Conservation (phyloP, 2,329 filamentous ascomycete genomes). For the Aspergillus melleus region DNA sequence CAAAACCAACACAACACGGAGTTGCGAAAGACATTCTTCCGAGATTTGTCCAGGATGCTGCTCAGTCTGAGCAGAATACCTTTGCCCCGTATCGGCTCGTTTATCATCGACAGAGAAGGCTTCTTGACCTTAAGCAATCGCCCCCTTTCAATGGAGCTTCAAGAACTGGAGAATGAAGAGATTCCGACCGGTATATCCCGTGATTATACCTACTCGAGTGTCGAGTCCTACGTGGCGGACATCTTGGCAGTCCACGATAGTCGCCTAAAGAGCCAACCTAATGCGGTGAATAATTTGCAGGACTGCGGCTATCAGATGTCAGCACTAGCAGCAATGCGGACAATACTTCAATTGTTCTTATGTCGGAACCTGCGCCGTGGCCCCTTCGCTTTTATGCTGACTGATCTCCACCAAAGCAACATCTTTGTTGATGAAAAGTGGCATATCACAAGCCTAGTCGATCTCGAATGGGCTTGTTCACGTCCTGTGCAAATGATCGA, state of each 20-base stretch:
- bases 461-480: not conserved
- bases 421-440: not conserved
- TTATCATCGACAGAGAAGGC: constrained; percentile 27
- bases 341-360: too few relatives aligned
- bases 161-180: too few relatives aligned
- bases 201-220: too few relatives aligned
- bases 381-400: not conserved
- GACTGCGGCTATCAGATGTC: too few relatives aligned
- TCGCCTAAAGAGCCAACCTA: too few relatives aligned
- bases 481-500: not conserved
- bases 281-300: too few relatives aligned
- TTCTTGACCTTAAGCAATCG: constrained; percentile 16
- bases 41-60: constrained; percentile 17
- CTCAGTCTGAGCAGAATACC: constrained; percentile 19
- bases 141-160: constrained; percentile 10
- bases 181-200: too few relatives aligned
- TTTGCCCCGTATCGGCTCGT: constrained; percentile 35
- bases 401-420: not conserved
- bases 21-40: constrained; percentile 17
- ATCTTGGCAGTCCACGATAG: too few relatives aligned
- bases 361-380: not conserved
- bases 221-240: too few relatives aligned
- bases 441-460: not conserved
- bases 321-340: too few relatives aligned
- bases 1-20: constrained; percentile 9